These are phyloP conservation scores for Wickerhamomyces mucosus DNA, from an alignment of 805 yeast species.

Conservation along the genomic window DNA sequence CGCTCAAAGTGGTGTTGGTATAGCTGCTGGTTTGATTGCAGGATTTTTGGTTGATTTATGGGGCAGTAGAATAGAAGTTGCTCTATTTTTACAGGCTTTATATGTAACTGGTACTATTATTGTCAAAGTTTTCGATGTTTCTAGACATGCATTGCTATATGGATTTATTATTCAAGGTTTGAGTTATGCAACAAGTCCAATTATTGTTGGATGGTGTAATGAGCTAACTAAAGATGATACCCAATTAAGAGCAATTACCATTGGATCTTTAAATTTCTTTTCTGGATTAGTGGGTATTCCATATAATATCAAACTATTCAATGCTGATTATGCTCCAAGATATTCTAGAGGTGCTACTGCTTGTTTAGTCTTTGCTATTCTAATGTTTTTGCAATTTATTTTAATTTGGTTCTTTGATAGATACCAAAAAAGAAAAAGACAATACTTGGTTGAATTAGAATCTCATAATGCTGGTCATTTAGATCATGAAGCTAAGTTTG, in stretches of 20 bases:
- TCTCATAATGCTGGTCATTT: no score
- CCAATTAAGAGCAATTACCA: constrained; percentile 16
- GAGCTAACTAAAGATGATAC: constrained; percentile 17
- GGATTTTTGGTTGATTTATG: constrained; percentile 13
- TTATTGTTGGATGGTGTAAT: constrained; percentile 17
- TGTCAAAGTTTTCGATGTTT: constrained; percentile 10
- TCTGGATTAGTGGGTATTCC: constrained; percentile 12
- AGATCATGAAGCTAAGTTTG: no score
- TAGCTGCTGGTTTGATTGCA: constrained; percentile 9
- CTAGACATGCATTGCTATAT: constrained; percentile 9
- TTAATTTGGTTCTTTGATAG: constrained; percentile 13
- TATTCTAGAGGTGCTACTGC: constrained; percentile 11
- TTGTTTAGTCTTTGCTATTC: constrained; percentile 5
- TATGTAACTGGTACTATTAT: constrained; percentile 13
- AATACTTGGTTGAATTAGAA: no score
- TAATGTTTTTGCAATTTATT: constrained; percentile 9
- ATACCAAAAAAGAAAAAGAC: constrained; percentile 15
- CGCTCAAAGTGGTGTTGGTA: constrained; percentile 11
- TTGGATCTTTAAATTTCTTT: constrained; percentile 16
- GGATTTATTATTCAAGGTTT: constrained; percentile 12
- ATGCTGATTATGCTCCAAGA: constrained; percentile 14
- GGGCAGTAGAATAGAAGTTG: constrained; percentile 12
- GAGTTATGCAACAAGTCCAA: constrained; percentile 10
- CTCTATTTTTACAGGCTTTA: constrained; percentile 2
- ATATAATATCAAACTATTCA: constrained; percentile 7